These are phyloP conservation scores for Mycena galopus DNA, from an alignment of 768 basidiomycete genomes.

Conservation along the genomic window DNA sequence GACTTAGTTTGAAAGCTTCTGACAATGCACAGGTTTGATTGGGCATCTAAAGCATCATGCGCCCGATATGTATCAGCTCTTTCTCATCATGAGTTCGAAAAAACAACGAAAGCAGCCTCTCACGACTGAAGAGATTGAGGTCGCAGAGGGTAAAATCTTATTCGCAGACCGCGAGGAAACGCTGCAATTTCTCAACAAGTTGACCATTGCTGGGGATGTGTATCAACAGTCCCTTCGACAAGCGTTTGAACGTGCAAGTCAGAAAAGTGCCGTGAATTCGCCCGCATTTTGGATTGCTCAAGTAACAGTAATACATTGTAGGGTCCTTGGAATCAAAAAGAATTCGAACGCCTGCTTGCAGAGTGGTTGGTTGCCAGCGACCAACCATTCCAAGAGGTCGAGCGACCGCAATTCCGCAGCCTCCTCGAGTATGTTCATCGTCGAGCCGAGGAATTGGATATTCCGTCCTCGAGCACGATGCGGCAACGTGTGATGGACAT, in stretches of 20 bases:
- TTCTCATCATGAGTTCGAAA: neutral
- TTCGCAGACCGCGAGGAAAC: neutral
- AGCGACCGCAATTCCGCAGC: neutral
- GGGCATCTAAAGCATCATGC: neutral
- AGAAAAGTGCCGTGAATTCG: neutral
- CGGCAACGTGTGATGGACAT: constrained; percentile 3
- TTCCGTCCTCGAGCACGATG: constrained; percentile 6
- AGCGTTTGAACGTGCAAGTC: neutral
- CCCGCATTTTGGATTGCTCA: neutral
- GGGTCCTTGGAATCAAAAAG: constrained; percentile 10
- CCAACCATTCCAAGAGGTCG: constrained; percentile 23
- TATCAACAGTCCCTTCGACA: neutral
- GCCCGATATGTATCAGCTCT: constrained; percentile 3
- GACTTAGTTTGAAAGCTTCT: neutral
- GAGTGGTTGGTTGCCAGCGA: constrained; percentile 20
- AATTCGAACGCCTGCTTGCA: constrained; percentile 11
- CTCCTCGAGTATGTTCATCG: constrained; percentile 20
- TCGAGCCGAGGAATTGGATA: neutral
- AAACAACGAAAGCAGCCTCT: neutral
- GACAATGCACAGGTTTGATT: neutral
- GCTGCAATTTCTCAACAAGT: neutral
- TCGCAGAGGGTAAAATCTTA: neutral
- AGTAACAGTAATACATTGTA: neutral
- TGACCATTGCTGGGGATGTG: neutral
- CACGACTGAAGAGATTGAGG: neutral